Conservation (phyloP, 139 green algal species). For the Haematococcus lacustris region DNA sequence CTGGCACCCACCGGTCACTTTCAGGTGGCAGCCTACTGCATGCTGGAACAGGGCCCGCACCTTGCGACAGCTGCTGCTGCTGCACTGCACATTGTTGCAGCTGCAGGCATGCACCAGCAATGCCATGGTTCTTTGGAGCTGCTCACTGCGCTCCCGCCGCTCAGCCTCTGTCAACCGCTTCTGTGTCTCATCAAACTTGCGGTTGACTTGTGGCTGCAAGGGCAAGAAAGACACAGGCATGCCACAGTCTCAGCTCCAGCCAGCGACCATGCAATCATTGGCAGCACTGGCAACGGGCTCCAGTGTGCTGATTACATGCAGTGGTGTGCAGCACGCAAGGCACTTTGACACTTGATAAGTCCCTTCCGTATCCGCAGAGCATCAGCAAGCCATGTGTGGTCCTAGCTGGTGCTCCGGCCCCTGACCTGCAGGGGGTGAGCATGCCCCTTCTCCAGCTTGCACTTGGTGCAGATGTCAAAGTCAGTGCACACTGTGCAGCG, state of each 20-base stretch:
- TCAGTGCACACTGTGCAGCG: slow-evolving; percentile 87
- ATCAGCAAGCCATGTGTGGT: no score
- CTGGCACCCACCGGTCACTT: slow-evolving; percentile 78
- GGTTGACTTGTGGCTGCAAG: no score
- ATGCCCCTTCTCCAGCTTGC: slow-evolving; percentile 42
- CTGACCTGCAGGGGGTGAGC: slow-evolving; percentile 66
- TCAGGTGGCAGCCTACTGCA: slow-evolving; percentile 53
- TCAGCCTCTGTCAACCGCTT: slow-evolving; percentile 72
- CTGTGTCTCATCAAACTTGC: slow-evolving; percentile 68
- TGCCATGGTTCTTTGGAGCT: slow-evolving; percentile 83
- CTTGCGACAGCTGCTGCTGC: slow-evolving; percentile 74
- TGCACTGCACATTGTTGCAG: slow-evolving; percentile 69
- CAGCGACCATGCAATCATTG: no score
- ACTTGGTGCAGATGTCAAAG: slow-evolving; percentile 89
- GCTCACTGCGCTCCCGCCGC: slow-evolving; percentile 53
- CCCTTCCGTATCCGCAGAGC: no score
- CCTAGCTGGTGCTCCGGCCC: no score
- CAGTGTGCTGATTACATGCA: no score
- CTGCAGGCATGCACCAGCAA: slow-evolving; percentile 85
- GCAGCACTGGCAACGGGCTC: no score
- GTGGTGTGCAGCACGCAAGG: no score
- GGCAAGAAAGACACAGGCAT: no score
- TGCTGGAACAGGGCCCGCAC: slow-evolving; percentile 82
- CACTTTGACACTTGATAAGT: no score
- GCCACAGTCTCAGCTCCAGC: no score